Evolutionary conservation across 371 early-diverging fungal genomes (phyloP).

Genomic region (Mortierella sp.): DNA sequence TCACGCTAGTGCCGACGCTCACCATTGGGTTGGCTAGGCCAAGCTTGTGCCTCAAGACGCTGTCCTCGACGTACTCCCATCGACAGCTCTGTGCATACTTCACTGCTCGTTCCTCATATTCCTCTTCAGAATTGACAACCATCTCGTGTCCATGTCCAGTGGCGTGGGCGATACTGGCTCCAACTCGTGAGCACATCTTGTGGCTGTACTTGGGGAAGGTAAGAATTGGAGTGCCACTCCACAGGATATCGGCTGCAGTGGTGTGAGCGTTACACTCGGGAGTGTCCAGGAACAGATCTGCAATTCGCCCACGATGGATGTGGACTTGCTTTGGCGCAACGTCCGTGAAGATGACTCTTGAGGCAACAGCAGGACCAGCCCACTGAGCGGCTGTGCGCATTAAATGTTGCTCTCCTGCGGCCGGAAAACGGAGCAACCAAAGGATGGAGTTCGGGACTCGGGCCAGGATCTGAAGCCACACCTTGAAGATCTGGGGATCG

Average conservation of each 20-base stretch:
- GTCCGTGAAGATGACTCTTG: slow-evolving; percentile 88
- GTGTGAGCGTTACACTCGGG: slow-evolving; percentile 97
- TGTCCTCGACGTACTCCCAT: slow-evolving; percentile 62
- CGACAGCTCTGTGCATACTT: slow-evolving; percentile 66
- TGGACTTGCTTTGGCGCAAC: slow-evolving; percentile 94
- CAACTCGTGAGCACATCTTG: slow-evolving; percentile 93
- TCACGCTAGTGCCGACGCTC: not conserved
- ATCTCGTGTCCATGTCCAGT: slow-evolving; percentile 87
- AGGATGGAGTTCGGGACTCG: slow-evolving; percentile 86
- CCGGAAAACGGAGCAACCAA: slow-evolving; percentile 93
- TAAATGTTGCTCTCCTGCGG: slow-evolving; percentile 86
- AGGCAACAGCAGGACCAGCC: slow-evolving; percentile 83
- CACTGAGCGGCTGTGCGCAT: slow-evolving; percentile 76
- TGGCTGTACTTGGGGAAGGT: slow-evolving; percentile 91
- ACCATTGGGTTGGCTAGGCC: slow-evolving; percentile 22
- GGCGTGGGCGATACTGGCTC: slow-evolving; percentile 87
- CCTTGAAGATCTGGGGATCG: slow-evolving; percentile 60
- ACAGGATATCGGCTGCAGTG: slow-evolving; percentile 93
- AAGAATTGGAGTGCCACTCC: slow-evolving; percentile 93
- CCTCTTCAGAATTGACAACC: slow-evolving; percentile 80
- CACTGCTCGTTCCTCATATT: slow-evolving; percentile 86
- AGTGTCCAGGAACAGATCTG: slow-evolving; percentile 92
- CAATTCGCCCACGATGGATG: slow-evolving; percentile 92
- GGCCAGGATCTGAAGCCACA: slow-evolving; percentile 86
- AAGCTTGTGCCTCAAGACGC: slow-evolving; percentile 19